Base-by-base conservation (phyloP, 257 asterid genomes). In the Oldenlandia corymbosa region DNA sequence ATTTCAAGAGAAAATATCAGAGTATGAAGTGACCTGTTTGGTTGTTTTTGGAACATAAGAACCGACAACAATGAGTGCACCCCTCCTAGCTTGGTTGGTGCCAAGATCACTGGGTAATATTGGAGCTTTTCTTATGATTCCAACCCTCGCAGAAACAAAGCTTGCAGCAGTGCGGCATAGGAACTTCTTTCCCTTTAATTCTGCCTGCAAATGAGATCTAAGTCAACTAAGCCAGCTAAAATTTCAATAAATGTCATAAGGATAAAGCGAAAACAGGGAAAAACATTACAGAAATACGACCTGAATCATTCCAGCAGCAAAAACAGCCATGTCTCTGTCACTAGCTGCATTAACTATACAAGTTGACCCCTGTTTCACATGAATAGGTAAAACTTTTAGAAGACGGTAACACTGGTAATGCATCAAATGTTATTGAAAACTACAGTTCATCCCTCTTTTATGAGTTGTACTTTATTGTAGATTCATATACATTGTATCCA, bases 111-210 rank as follows among this genome's bases (percentile, higher is more conserved):
- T 64, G 56, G 99, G 96, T 56, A 73, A 65, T 43, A 92, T 74
- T 65, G 95, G 96, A 77, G 95, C 73, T 77, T 83, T 92, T 54
- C 90, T 81, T 62, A 81, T 75, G 56, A 92, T 92, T 64, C 99
- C 99, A 67, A 92, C 74, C 67, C 95, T 88, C 72, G 97, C 83
- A 48, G 99, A 92, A 73, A 92, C 99, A 73, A 92, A 92, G 79
- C 97, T 92, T 59, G 99, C 99, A 50, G 99, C 99, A 67, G 95
- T 92, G 46, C 99, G 99, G 90, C 96, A 89, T 62, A 92, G 75
- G 82, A 84, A 92, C 73, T 76, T 79, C 80, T 87, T 92, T 55
- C 99, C 99, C 78, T 78, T 89, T 71, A 85, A 69, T 82, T 92
- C 99, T 58, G 99, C 96, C 99, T 92, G 75, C 62, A 73, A 60